Conservation (phyloP, 352 stramenopile species). For the Phytophthora colocasiae region DNA sequence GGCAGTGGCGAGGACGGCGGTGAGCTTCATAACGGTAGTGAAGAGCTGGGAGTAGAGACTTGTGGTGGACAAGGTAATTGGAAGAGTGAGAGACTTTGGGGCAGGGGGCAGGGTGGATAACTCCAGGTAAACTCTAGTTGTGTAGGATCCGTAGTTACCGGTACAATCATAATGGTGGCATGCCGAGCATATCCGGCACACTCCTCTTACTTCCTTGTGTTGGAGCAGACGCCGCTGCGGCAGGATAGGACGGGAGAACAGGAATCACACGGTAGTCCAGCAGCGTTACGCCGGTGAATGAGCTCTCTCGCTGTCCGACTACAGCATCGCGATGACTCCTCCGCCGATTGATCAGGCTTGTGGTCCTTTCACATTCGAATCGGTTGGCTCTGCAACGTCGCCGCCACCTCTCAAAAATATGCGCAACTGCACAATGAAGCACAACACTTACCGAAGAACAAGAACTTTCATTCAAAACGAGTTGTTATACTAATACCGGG, state of each 20-base stretch:
- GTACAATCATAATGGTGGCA: neutral
- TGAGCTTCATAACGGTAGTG: constrained; percentile 23
- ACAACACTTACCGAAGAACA: constrained; percentile 1
- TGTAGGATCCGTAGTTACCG: too few relatives aligned
- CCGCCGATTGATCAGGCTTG: too few relatives aligned
- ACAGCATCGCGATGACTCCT: too few relatives aligned
- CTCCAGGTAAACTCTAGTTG: too few relatives aligned
- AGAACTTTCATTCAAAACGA: constrained; percentile 5
- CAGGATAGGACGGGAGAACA: neutral
- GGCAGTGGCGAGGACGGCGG: constrained; percentile 15
- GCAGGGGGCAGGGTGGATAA: neutral
- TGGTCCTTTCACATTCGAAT: too few relatives aligned
- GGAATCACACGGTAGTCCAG: neutral
- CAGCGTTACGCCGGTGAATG: too few relatives aligned
- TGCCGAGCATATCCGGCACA: constrained; percentile 5
- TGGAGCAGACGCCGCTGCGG: neutral
- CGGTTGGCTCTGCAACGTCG: too few relatives aligned
- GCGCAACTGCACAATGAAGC: neutral
- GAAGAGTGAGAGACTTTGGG: neutral
- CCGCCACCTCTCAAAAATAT: too few relatives aligned
- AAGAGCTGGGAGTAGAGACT: neutral
- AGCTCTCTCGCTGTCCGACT: too few relatives aligned
- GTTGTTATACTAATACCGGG: neutral
- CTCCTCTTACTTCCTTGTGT: constrained; percentile 1
- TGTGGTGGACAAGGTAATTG: constrained; percentile 1